Evolutionary conservation across 73 alveolate species (phyloP).

Genomic region (Paraurostyla sp.): DNA sequence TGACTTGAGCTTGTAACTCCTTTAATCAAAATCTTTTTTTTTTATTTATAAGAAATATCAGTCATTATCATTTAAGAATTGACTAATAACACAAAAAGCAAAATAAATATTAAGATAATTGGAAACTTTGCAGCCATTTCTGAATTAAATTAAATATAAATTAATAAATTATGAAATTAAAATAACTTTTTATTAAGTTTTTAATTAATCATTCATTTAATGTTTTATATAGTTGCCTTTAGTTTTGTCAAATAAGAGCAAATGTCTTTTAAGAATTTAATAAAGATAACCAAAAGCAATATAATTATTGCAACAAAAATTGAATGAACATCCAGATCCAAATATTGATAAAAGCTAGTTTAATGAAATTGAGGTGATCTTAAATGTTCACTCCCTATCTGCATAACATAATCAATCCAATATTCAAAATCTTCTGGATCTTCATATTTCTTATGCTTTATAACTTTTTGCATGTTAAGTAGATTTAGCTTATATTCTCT

Average conservation of each 20-base stretch:
- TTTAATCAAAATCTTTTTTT: background rate
- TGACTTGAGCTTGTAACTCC: constrained; percentile 8
- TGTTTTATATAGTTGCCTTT: too few relatives aligned
- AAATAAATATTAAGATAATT: too few relatives aligned
- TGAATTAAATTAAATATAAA: too few relatives aligned
- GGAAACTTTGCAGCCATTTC: too few relatives aligned
- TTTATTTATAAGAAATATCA: background rate
- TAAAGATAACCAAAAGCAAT: too few relatives aligned
- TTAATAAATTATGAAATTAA: background rate
- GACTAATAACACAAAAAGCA: too few relatives aligned
- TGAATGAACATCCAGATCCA: background rate
- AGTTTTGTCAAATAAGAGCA: too few relatives aligned
- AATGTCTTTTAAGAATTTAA: too few relatives aligned
- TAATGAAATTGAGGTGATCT: background rate
- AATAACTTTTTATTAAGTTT: background rate
- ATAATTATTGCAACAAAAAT: too few relatives aligned
- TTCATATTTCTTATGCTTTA: background rate
- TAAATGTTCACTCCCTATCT: background rate
- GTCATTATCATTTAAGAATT: too few relatives aligned
- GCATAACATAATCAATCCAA: background rate
- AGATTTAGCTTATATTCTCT: background rate
- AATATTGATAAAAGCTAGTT: background rate
- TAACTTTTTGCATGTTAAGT: background rate
- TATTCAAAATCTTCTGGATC: constrained; percentile 21
- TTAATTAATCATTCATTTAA: background rate